Evolutionary conservation across 1,284 basidiomycete species (phyloP).

Genomic region (Apiotrichum brassicae): DNA sequence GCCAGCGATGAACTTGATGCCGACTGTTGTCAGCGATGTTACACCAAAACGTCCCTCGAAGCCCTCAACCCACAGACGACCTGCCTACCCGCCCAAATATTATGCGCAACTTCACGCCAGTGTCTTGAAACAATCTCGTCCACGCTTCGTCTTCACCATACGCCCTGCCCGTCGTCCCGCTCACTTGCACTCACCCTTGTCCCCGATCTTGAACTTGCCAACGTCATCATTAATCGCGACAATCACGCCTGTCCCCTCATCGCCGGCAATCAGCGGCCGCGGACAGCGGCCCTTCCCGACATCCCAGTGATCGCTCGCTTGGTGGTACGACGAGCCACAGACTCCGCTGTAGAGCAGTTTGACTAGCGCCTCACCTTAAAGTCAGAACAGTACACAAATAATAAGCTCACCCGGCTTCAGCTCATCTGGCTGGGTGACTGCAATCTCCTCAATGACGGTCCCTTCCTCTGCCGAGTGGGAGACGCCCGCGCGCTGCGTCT

Average conservation of each 20-base stretch:
- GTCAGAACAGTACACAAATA: neutral
- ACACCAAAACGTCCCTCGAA: too few relatives aligned
- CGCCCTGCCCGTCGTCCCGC: conserved; percentile 51
- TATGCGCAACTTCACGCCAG: too few relatives aligned
- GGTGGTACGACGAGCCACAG: conserved; percentile 56
- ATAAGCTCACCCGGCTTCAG: conserved; percentile 52
- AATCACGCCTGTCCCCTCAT: conserved; percentile 77
- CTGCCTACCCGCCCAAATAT: too few relatives aligned
- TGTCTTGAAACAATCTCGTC: too few relatives aligned
- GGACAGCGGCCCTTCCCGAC: conserved; percentile 52
- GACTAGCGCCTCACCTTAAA: conserved; percentile 7
- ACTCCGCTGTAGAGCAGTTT: conserved; percentile 52
- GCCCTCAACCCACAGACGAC: too few relatives aligned
- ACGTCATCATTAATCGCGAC: conserved; percentile 52
- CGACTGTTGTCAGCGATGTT: conserved; percentile 53
- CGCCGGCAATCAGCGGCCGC: conserved; percentile 59
- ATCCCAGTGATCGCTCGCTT: neutral
- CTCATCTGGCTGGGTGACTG: conserved; percentile 58
- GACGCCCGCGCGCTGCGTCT: conserved; percentile 60
- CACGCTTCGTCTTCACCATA: neutral
- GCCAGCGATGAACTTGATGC: conserved; percentile 69
- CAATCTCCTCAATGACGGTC: conserved; percentile 34
- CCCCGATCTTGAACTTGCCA: conserved; percentile 22
- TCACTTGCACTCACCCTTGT: conserved; percentile 21
- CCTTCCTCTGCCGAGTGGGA: conserved; percentile 50